Evolutionary conservation across 1,139 yeast species (phyloP).

Genomic region (Zygoascus hellenicus): DNA sequence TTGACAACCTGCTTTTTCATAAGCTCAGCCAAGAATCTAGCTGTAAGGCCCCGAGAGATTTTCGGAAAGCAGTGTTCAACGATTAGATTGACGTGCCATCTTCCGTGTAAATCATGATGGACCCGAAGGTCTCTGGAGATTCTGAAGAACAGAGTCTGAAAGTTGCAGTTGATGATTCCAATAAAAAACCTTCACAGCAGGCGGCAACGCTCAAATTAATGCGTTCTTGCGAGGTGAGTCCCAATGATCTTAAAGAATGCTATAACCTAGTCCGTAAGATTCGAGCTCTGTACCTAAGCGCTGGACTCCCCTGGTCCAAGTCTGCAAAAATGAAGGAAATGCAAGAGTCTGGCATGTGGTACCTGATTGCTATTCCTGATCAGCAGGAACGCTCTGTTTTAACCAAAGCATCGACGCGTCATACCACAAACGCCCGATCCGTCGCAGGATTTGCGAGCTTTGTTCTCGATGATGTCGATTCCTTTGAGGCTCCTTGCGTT

Average conservation of each 20-base stretch:
- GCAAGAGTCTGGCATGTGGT: slow-evolving; percentile 42
- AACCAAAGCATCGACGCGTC: background rate
- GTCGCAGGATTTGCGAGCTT: slow-evolving; percentile 44
- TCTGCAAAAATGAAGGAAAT: slow-evolving; percentile 43
- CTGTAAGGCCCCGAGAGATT: too few species aligned
- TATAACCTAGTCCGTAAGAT: slow-evolving; percentile 27
- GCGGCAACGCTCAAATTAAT: too few species aligned
- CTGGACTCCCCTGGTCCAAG: slow-evolving; percentile 43
- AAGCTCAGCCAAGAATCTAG: too few species aligned
- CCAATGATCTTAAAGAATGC: slow-evolving; percentile 17
- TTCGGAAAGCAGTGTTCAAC: too few species aligned
- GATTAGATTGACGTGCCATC: too few species aligned
- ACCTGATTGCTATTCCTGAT: slow-evolving; percentile 24
- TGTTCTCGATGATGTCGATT: slow-evolving; percentile 34
- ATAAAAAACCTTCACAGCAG: too few species aligned
- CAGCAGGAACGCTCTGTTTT: background rate
- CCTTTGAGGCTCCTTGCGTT: slow-evolving; percentile 32
- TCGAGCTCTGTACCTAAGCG: slow-evolving; percentile 25
- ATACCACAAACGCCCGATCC: background rate
- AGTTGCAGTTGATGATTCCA: too few species aligned
- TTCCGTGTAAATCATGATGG: too few species aligned
- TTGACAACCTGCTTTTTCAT: too few species aligned
- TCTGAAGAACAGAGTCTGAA: too few species aligned
- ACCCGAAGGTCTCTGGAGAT: too few species aligned
- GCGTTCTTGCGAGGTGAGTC: too few species aligned